Percentiles rank a stretch among this genome's conserved stretches.
phyloP scores from a whole-genome alignment of 495 filamentous ascomycete genomes.

The Haplographium delicatum region DNA sequence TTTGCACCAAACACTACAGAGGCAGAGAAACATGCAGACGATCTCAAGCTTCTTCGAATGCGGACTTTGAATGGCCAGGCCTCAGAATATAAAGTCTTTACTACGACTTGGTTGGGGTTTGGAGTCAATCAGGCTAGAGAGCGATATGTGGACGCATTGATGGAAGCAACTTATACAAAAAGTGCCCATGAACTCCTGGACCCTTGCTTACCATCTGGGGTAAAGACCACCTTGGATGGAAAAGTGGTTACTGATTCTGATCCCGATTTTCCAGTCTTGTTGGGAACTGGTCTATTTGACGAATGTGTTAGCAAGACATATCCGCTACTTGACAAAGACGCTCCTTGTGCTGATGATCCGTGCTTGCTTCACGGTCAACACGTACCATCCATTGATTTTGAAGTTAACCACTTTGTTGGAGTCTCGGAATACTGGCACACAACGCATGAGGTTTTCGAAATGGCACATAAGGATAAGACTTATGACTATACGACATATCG shows the following conservation, averaged over 20 bases:
- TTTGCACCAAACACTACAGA: conserved; percentile 95
- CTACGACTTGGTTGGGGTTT: conserved; percentile 94
- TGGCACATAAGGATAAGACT: conserved; percentile 69
- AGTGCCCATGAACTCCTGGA: conserved; percentile 69
- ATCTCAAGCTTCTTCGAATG: conserved; percentile 80
- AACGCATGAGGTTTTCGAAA: conserved; percentile 89
- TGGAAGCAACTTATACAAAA: conserved; percentile 49
- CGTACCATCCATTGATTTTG: conserved; percentile 93
- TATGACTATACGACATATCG: conserved; percentile 95
- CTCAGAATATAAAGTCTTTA: conserved; percentile 82
- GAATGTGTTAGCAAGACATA: conserved; percentile 79
- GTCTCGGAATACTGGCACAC: conserved; percentile 99
- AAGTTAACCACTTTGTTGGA: conserved; percentile 96
- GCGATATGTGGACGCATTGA: conserved; percentile 69
- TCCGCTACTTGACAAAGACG: conserved; percentile 85
- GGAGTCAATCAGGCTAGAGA: conserved; percentile 86
- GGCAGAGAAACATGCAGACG: conserved; percentile 81
- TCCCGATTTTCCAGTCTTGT: conserved; percentile 49
- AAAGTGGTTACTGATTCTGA: conserved; percentile 30
- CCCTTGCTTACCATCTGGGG: conserved; percentile 79
- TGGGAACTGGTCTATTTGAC: conserved; percentile 82
- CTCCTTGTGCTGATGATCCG: conserved; percentile 73
- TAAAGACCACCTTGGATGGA: conserved; percentile 64
- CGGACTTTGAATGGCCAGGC: conserved; percentile 71
- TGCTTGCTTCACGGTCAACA: conserved; percentile 87